Percentiles rank a stretch among this genome's conserved stretches.
phyloP scores from a whole-genome alignment of 192 early-diverging fungal species.

The Podila clonocystis region DNA sequence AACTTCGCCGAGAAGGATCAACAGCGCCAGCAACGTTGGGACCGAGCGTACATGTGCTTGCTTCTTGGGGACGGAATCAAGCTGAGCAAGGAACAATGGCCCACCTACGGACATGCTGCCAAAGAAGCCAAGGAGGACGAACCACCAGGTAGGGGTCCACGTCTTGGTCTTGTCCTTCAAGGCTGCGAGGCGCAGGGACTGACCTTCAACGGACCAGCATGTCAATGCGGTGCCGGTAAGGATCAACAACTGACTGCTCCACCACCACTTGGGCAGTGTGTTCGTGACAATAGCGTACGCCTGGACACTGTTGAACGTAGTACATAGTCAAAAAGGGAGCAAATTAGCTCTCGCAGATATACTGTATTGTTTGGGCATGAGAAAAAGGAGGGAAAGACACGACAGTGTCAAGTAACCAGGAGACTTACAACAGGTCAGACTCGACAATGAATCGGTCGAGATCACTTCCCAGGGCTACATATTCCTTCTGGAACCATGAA shows the following conservation, averaged over 20 bases:
- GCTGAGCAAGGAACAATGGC: conserved; percentile 40
- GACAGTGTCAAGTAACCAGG: background rate
- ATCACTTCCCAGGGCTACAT: conserved; percentile 20
- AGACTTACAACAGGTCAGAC: conserved; percentile 49
- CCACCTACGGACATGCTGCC: conserved; percentile 51
- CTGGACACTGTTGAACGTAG: conserved; percentile 21
- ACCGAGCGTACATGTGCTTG: conserved; percentile 27
- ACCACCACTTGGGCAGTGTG: conserved; percentile 50
- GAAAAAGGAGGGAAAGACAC: background rate
- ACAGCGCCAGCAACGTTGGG: conserved; percentile 16
- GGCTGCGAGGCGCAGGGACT: conserved; percentile 14
- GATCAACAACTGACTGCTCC: conserved; percentile 45
- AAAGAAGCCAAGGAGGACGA: conserved; percentile 47
- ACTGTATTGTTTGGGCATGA: background rate
- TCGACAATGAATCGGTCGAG: conserved; percentile 42
- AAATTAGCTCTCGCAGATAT: background rate
- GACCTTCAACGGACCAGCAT: conserved; percentile 48
- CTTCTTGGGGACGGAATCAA: conserved; percentile 22
- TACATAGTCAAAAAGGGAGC: too few relatives aligned
- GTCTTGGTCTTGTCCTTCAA: background rate
- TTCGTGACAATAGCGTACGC: conserved; percentile 50
- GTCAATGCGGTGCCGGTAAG: conserved; percentile 44
- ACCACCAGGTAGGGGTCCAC: conserved; percentile 53
- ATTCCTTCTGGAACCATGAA: conserved; percentile 41
- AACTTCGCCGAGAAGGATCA: conserved; percentile 36